Evolutionary conservation across 768 basidiomycete species (phyloP).

Genomic region (Trametes coccinea): DNA sequence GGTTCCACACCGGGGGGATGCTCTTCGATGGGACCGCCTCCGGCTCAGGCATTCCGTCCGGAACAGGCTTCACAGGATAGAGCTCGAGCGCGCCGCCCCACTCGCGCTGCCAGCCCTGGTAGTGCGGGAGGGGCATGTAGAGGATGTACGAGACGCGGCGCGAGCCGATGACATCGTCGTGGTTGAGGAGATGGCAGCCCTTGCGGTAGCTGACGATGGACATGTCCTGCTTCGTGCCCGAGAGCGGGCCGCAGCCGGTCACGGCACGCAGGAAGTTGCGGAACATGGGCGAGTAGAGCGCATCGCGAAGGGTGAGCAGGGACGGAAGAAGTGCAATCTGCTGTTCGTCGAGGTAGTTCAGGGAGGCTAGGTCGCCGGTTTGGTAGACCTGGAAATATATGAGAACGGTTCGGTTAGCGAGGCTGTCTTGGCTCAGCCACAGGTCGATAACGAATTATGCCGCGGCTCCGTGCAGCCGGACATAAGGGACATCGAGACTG

Average conservation of each 20-base stretch:
- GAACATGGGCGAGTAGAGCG: conserved; percentile 85
- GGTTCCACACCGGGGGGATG: conserved; percentile 85
- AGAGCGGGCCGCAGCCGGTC: conserved; percentile 91
- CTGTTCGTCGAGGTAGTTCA: conserved; percentile 77
- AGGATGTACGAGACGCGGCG: conserved; percentile 95
- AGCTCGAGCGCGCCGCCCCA: conserved; percentile 96
- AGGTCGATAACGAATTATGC: neutral
- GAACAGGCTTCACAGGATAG: conserved; percentile 68
- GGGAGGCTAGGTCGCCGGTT: conserved; percentile 93
- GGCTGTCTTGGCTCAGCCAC: neutral
- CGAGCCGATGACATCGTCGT: conserved; percentile 97
- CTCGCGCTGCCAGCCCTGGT: conserved; percentile 77
- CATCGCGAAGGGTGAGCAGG: conserved; percentile 82
- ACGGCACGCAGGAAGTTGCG: conserved; percentile 80
- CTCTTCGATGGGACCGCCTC: conserved; percentile 60
- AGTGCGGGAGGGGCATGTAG: conserved; percentile 84
- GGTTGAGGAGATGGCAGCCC: conserved; percentile 93
- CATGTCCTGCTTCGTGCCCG: conserved; percentile 92
- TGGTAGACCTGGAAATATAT: conserved; percentile 76
- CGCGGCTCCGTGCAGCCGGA: neutral
- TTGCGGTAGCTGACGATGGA: conserved; percentile 89
- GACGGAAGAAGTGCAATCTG: conserved; percentile 80
- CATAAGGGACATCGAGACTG: neutral
- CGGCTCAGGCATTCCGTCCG: conserved; percentile 69
- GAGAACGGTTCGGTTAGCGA: neutral